A percentile compares a stretch with the other conserved stretches of the same genome.
These are phyloP conservation scores for Hypoxylon sp. DNA, from an alignment of 2,329 filamentous ascomycete genomes.

Conservation along the genomic window DNA sequence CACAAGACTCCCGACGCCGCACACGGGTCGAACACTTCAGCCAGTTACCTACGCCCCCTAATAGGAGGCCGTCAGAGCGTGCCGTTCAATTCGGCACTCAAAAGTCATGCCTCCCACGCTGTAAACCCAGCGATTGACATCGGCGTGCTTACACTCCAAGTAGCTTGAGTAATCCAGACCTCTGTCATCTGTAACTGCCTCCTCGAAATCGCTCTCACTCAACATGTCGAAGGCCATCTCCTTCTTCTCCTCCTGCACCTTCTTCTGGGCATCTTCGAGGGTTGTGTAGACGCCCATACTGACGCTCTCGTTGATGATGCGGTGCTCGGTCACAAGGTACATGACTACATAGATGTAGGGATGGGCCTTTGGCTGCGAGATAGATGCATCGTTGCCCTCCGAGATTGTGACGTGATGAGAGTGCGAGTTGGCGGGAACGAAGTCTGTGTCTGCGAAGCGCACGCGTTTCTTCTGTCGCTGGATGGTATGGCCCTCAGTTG, in stretches of 20 bases:
- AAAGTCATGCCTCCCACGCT: too few relatives aligned
- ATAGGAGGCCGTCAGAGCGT: neutral
- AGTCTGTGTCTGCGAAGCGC: neutral
- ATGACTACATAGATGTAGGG: neutral
- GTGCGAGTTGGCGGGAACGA: neutral
- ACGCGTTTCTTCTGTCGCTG: neutral
- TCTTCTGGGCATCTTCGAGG: neutral
- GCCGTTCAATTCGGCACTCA: neutral
- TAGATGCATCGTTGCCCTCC: neutral
- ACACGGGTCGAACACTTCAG: too few relatives aligned
- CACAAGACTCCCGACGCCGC: too few relatives aligned
- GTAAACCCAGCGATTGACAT: neutral
- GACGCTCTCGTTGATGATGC: neutral
- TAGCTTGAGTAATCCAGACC: neutral
- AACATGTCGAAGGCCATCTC: neutral
- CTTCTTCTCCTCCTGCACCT: neutral
- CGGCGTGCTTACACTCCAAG: neutral
- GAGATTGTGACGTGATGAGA: neutral
- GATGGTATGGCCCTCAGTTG: neutral
- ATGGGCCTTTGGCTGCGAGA: too few relatives aligned
- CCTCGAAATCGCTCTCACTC: neutral
- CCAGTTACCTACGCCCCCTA: too few relatives aligned
- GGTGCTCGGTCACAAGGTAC: neutral
- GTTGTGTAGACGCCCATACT: neutral
- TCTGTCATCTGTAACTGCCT: neutral